Conservation (phyloP, 129 eudicot species). For the Artemisia annua region DNA sequence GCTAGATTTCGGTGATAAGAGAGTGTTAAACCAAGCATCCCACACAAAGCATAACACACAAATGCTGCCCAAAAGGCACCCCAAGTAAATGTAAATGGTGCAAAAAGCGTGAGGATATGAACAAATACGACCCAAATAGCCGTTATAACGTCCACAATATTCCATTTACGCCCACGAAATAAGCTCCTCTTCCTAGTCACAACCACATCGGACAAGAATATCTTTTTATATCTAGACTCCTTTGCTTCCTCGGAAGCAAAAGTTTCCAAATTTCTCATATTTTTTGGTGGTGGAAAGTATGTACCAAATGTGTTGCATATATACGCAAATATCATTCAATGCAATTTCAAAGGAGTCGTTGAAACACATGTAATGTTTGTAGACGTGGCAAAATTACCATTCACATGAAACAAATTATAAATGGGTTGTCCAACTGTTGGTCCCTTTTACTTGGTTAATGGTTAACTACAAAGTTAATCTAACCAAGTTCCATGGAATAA, state of each 20-base stretch:
- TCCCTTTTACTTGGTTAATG: no score
- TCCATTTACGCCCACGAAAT: conserved; percentile 64
- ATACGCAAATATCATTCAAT: neutral
- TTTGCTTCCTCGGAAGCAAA: neutral
- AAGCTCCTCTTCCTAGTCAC: conserved; percentile 53
- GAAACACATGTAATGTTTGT: neutral
- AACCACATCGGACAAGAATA: conserved; percentile 61
- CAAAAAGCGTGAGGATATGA: conserved; percentile 61
- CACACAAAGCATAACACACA: conserved; percentile 50
- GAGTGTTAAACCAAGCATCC: conserved; percentile 66
- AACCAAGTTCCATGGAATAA: no score
- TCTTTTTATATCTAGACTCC: conserved; percentile 21
- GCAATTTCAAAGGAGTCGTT: neutral
- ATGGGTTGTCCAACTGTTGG: no score
- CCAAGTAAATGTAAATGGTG: conserved; percentile 77
- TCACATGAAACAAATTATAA: no score
- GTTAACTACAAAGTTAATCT: no score
- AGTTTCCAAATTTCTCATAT: conserved; percentile 3
- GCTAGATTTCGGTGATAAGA: conserved; percentile 79
- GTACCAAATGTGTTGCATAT: neutral
- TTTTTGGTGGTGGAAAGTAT: neutral
- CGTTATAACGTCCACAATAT: conserved; percentile 38
- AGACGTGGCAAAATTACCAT: no score
- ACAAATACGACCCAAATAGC: conserved; percentile 39
- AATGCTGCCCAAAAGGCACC: conserved; percentile 68